Conservation (phyloP, 1,284 basidiomycete genomes). For the Malassezia arunalokei region DNA sequence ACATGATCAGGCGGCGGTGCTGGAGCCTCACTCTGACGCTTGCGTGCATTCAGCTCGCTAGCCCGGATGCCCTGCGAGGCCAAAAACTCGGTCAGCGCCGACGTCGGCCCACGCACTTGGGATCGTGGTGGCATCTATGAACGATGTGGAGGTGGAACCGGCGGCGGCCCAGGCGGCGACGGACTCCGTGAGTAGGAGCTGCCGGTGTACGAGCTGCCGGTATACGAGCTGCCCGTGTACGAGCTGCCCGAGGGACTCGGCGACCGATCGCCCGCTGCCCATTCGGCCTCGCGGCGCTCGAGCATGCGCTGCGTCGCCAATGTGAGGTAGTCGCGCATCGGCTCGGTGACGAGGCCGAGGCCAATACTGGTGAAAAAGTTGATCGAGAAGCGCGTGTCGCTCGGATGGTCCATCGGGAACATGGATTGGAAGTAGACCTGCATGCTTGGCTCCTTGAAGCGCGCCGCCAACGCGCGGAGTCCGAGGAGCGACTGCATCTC, state of each 20-base stretch:
- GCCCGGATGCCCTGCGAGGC: conserved; percentile 41
- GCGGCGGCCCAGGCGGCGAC: conserved; percentile 11
- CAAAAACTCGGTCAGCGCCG: conserved; percentile 81
- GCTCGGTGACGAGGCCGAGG: conserved; percentile 77
- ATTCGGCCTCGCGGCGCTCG: conserved; percentile 63
- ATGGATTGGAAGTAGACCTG: conserved; percentile 63
- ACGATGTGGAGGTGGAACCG: conserved; percentile 1
- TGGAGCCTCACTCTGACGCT: conserved; percentile 33
- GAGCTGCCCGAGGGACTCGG: conserved; percentile 4
- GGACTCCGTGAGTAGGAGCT: conserved; percentile 1
- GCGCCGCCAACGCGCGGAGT: conserved; percentile 62
- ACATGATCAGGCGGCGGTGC: conserved; percentile 10
- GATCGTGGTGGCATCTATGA: conserved; percentile 17
- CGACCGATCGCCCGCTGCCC: conserved; percentile 15
- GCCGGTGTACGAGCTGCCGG: not conserved
- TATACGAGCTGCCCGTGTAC: conserved; percentile 8
- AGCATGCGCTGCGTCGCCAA: conserved; percentile 81
- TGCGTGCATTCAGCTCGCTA: conserved; percentile 27
- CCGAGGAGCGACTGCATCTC: conserved; percentile 92
- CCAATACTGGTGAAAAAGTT: conserved; percentile 88
- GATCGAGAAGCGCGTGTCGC: conserved; percentile 92
- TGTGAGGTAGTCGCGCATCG: conserved; percentile 92
- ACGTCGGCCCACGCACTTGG: conserved; percentile 68
- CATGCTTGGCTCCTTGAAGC: conserved; percentile 57
- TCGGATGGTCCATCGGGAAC: conserved; percentile 92